Percentiles rank a stretch among this genome's conserved stretches.
phyloP scores from a whole-genome alignment of 768 basidiomycete genomes.

The Podaxis pistillaris region DNA sequence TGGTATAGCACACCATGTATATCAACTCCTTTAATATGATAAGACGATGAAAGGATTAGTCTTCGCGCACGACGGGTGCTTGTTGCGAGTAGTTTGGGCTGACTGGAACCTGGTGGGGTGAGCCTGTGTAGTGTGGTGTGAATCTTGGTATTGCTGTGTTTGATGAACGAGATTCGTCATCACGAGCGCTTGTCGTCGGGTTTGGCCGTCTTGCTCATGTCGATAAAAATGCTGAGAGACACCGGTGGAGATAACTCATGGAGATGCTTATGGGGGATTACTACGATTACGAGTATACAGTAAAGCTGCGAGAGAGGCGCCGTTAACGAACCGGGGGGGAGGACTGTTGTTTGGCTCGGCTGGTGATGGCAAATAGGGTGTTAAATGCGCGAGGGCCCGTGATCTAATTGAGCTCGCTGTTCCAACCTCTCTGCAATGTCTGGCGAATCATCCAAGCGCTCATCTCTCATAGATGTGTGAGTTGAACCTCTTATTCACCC shows the following conservation, averaged over 20 bases:
- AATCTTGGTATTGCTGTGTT: neutral
- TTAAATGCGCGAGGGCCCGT: neutral
- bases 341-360: neutral
- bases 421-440: slow-evolving; percentile 12
- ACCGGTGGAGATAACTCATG: neutral
- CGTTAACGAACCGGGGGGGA: neutral
- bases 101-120: neutral
- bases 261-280: neutral
- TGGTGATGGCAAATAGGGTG: neutral
- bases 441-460: slow-evolving; percentile 15
- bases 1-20: neutral
- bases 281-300: neutral
- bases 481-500: neutral
- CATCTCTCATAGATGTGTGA: slow-evolving; percentile 20
- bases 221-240: neutral
- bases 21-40: neutral
- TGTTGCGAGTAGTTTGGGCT: neutral
- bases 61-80: neutral
- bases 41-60: neutral
- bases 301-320: neutral
- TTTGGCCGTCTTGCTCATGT: neutral
- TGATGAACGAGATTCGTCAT: neutral
- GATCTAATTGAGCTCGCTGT: too few species aligned
- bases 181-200: neutral
- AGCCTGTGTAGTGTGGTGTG: neutral